Evolutionary conservation across 352 stramenopile species (phyloP).

Genomic region (Phytophthora quininea): DNA sequence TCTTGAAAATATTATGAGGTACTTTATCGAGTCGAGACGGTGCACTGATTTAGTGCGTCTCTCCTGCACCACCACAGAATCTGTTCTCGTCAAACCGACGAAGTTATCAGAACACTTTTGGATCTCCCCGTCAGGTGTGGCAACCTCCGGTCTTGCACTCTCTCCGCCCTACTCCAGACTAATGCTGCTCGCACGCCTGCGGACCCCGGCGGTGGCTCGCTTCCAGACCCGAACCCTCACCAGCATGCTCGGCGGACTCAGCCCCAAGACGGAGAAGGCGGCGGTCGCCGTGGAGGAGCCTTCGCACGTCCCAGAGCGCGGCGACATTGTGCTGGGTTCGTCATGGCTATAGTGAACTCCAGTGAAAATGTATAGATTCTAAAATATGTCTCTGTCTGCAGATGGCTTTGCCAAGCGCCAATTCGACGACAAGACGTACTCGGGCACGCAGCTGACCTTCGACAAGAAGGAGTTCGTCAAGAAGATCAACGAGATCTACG

Average conservation of each 20-base stretch:
- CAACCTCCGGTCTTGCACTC: too few relatives aligned
- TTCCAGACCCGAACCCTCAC: conserved; percentile 37
- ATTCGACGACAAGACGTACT: conserved; percentile 84
- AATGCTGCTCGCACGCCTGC: conserved; percentile 60
- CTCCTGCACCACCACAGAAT: conserved; percentile 11
- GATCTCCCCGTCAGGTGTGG: conserved; percentile 1
- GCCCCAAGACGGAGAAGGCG: conserved; percentile 45
- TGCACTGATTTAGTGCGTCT: neutral
- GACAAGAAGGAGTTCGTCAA: conserved; percentile 79
- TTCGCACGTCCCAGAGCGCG: conserved; percentile 27
- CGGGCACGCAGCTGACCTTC: conserved; percentile 71
- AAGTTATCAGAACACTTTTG: conserved; percentile 16
- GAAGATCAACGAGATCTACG: conserved; percentile 86
- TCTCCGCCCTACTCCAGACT: too few relatives aligned
- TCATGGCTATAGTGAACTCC: neutral
- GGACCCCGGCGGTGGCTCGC: conserved; percentile 17
- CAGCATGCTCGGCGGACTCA: conserved; percentile 47
- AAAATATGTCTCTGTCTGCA: conserved; percentile 19
- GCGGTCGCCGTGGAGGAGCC: conserved; percentile 26
- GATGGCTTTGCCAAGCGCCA: conserved; percentile 86
- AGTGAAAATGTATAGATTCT: neutral
- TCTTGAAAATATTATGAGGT: neutral
- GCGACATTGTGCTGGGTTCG: conserved; percentile 63
- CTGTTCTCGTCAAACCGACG: conserved; percentile 15
- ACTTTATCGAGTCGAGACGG: conserved; percentile 7